Percentiles rank a stretch among this genome's conserved stretches.
Evolutionary conservation across 257 asterid genomes (phyloP).

Genomic region (Ophiorrhiza pumila): DNA sequence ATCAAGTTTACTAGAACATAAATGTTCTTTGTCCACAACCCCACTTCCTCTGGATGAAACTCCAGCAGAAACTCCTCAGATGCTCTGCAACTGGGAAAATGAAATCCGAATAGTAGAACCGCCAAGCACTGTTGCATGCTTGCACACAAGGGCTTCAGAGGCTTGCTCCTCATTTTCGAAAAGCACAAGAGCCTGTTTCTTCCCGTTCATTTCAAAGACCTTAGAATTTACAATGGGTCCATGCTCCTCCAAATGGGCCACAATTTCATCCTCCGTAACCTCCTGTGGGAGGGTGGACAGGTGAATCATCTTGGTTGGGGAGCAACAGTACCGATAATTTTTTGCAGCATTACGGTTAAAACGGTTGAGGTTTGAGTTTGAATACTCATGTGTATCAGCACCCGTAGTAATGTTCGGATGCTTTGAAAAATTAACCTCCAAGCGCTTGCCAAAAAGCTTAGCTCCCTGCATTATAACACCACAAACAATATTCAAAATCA

Average conservation of each 20-base stretch:
- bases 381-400: slow-evolving; percentile 85
- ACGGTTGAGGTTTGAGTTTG: slow-evolving; percentile 92
- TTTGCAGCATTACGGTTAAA: slow-evolving; percentile 94
- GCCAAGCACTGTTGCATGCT: slow-evolving; percentile 85
- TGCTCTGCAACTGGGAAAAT: slow-evolving; percentile 89
- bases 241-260: slow-evolving; percentile 75
- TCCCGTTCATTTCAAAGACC: slow-evolving; percentile 90
- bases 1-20: slow-evolving; percentile 13
- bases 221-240: slow-evolving; percentile 65
- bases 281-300: slow-evolving; percentile 87
- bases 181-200: slow-evolving; percentile 90
- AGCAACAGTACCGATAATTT: slow-evolving; percentile 91
- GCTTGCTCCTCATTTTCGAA: slow-evolving; percentile 93
- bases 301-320: slow-evolving; percentile 97
- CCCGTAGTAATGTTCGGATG: slow-evolving; percentile 82
- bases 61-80: slow-evolving; percentile 38
- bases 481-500: neutral
- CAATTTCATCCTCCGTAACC: slow-evolving; percentile 72
- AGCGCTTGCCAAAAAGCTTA: slow-evolving; percentile 75
- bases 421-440: slow-evolving; percentile 93
- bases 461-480: slow-evolving; percentile 54
- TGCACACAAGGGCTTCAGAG: slow-evolving; percentile 95
- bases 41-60: slow-evolving; percentile 5
- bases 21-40: slow-evolving; percentile 28
- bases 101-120: slow-evolving; percentile 89